phyloP scores from a whole-genome alignment of 805 yeast genomes.

The Candida patagonica region DNA sequence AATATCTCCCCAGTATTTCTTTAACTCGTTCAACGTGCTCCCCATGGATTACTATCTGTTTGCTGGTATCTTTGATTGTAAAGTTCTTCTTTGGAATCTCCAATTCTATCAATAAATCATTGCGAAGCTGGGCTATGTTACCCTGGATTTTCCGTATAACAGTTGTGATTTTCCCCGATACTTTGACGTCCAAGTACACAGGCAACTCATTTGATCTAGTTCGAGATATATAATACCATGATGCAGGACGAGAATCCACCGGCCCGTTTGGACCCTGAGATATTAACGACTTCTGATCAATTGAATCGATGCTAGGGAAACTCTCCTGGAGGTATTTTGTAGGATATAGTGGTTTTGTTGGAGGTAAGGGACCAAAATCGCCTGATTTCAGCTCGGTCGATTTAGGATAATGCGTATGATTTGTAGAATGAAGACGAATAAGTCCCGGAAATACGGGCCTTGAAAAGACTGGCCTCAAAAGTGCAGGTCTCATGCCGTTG shows the following conservation, averaged over 20 bases:
- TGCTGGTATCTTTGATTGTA: constrained; percentile 41
- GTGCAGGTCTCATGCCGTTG: too few species aligned
- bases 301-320: constrained; percentile 4
- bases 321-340: constrained; percentile 2
- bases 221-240: constrained; percentile 15
- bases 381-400: constrained; percentile 3
- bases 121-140: constrained; percentile 52
- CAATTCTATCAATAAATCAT: constrained; percentile 48
- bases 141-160: constrained; percentile 68
- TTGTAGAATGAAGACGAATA: not conserved
- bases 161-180: constrained; percentile 54
- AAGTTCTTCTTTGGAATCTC: constrained; percentile 39
- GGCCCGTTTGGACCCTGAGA: not conserved
- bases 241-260: not conserved
- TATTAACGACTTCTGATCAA: not conserved
- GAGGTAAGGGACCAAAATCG: constrained; percentile 6
- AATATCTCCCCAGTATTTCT: constrained; percentile 25
- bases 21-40: constrained; percentile 32
- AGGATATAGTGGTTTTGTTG: constrained; percentile 1
- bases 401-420: not conserved
- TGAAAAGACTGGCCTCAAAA: not conserved
- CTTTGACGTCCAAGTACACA: constrained; percentile 63
- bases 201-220: constrained; percentile 54
- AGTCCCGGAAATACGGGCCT: too few species aligned
- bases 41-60: constrained; percentile 46